Evolutionary conservation across 2,329 filamentous ascomycete genomes (phyloP), one percentile per base, ranked within the genome.

Genomic region (Aspergillus sojae): DNA sequence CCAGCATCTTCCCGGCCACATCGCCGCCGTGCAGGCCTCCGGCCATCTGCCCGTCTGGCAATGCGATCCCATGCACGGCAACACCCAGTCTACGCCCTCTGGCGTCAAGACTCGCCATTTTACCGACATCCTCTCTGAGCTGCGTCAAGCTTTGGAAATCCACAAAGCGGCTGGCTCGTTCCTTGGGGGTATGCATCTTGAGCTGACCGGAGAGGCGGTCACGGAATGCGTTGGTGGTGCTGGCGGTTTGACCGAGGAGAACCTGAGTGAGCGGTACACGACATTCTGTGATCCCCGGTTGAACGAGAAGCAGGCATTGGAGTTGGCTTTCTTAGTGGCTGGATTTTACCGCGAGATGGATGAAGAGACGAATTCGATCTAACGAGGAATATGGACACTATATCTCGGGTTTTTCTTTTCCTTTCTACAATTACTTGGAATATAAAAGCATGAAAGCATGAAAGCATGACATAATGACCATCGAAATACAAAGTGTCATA

Each of bases 21-120:
- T 99, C 75, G 88, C 91, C 69, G 93, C 92, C 43, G 94, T 99
- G 30, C 91, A 95, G 77, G 85, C 85, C 71, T 94, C 91, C 62
- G 93, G 85, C 0, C 88, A 90, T 74, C 72, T 84, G 26, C 93
- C 96, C 4, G 92, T 97, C 71, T 98, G 94, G 94, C 95, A 98
- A 81, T 98, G 94, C 80, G 95, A 99, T 79, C 95, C 95, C 26
- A 99, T 99, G 95, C 95, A 99, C 80, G 95, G 95, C 34, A 90
- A 90, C 75, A 89, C 86, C 0, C 83, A 85, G 55, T 83, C 83
- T 55, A 94, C 92, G 0, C 85, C 87, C 0, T 82, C 86, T 0
- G 93, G 93, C 30, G 88, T 97, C 81, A 99, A 99, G 84, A 99
- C 95, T 1, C 88, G 95, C 19, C 90, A 91, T 61, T 99, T 99